These are phyloP conservation scores for Spatholobus suberectus DNA, from an alignment of 306 rosid species.

Conservation along the genomic window DNA sequence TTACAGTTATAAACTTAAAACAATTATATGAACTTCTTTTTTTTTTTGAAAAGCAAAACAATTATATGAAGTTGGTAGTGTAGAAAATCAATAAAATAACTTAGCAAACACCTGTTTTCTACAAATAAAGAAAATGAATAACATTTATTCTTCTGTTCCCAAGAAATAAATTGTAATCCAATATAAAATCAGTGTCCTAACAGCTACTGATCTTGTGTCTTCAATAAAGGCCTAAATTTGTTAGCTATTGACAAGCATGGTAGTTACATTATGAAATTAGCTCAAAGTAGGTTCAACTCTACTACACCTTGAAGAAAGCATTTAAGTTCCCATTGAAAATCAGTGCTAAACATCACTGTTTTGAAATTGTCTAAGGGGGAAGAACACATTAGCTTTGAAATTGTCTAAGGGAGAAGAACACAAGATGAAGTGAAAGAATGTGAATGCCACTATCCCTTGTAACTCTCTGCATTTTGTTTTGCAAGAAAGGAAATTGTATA, in stretches of 20 bases:
- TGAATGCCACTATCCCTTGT: conserved; percentile 21
- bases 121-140: not conserved
- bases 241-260: conserved; percentile 8
- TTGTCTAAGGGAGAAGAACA: not conserved
- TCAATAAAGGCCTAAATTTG: conserved; percentile 14
- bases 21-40: too few species aligned
- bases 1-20: too few species aligned
- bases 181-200: conserved; percentile 1
- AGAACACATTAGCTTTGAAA: not conserved
- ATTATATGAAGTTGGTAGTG: not conserved
- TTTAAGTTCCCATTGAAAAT: not conserved
- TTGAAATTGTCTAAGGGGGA: not conserved
- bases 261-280: conserved; percentile 12
- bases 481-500: conserved; percentile 35
- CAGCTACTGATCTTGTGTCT: not conserved
- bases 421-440: not conserved
- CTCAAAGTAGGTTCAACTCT: not conserved
- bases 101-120: not conserved
- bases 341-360: not conserved
- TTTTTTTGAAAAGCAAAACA: too few species aligned
- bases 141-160: not conserved
- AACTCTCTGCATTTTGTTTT: conserved; percentile 22
- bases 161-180: not conserved
- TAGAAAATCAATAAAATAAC: not conserved
- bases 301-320: not conserved